These are phyloP conservation scores for Cercospora berteroae DNA, from an alignment of 2,329 filamentous ascomycete species.

Conservation along the genomic window DNA sequence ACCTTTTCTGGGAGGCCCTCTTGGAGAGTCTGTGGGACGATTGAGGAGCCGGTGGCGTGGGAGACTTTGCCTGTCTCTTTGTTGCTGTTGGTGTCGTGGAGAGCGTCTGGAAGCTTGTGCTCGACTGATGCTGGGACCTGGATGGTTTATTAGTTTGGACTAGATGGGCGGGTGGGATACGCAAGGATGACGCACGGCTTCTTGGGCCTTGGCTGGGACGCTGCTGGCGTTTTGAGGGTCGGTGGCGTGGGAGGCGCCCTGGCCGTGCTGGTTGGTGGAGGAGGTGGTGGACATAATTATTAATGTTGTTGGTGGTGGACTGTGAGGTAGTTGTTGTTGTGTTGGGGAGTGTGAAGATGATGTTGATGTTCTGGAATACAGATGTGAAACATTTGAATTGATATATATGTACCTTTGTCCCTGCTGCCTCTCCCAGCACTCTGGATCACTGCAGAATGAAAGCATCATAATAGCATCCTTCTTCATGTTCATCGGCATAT, in stretches of 20 bases:
- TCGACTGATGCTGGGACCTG: conserved; percentile 34
- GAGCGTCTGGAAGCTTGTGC: conserved; percentile 17
- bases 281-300: not conserved
- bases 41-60: conserved; percentile 43
- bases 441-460: not conserved
- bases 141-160: not conserved
- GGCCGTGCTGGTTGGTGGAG: conserved; percentile 36
- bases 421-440: not conserved
- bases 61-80: conserved; percentile 39
- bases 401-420: not conserved
- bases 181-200: conserved; percentile 1
- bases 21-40: conserved; percentile 46
- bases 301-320: not conserved
- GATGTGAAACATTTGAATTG: not conserved
- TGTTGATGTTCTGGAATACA: not conserved
- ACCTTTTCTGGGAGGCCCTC: conserved; percentile 47
- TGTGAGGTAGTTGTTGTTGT: not conserved
- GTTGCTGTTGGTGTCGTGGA: conserved; percentile 30
- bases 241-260: conserved; percentile 45
- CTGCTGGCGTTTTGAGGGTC: conserved; percentile 32
- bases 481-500: not conserved
- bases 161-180: not conserved
- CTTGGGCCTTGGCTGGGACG: conserved; percentile 2
- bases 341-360: not conserved
- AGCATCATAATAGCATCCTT: conserved; percentile 10